These are phyloP conservation scores for Pyrenula aspistea DNA, from an alignment of 495 filamentous ascomycete species.

Conservation along the genomic window DNA sequence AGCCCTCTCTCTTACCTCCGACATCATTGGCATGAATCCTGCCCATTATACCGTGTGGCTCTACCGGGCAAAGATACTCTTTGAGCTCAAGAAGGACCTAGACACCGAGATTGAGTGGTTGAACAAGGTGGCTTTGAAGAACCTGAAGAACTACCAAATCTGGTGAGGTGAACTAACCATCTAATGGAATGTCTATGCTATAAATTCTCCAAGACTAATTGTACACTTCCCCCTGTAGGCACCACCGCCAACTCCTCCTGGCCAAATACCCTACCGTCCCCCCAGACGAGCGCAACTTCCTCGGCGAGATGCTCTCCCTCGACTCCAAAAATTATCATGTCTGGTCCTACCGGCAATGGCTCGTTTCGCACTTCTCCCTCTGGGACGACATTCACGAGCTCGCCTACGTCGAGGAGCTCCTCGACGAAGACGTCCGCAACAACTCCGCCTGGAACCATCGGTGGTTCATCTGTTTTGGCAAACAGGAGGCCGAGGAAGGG, in stretches of 20 bases:
- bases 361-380: constrained; percentile 68
- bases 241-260: constrained; percentile 82
- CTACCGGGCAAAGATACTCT: constrained; percentile 70
- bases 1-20: constrained; percentile 69
- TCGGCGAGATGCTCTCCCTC: constrained; percentile 65
- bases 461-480: constrained; percentile 77
- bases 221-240: constrained; percentile 45
- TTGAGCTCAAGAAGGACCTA: constrained; percentile 53
- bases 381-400: constrained; percentile 59
- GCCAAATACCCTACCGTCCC: constrained; percentile 43
- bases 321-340: constrained; percentile 98
- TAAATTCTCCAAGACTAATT: too few species aligned
- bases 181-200: too few species aligned
- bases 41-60: constrained; percentile 99
- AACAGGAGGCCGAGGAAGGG: constrained; percentile 26
- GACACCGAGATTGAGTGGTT: constrained; percentile 70
- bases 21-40: constrained; percentile 84
- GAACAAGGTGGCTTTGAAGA: constrained; percentile 63
- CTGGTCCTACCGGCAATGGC: constrained; percentile 91
- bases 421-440: constrained; percentile 74
- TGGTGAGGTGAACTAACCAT: constrained; percentile 41
- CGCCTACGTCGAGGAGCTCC: constrained; percentile 51
- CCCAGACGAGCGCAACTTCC: constrained; percentile 57
- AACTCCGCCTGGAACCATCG: constrained; percentile 97
- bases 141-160: constrained; percentile 97